Conservation (phyloP, 208 protist species). For the Trichomonas tenax region DNA sequence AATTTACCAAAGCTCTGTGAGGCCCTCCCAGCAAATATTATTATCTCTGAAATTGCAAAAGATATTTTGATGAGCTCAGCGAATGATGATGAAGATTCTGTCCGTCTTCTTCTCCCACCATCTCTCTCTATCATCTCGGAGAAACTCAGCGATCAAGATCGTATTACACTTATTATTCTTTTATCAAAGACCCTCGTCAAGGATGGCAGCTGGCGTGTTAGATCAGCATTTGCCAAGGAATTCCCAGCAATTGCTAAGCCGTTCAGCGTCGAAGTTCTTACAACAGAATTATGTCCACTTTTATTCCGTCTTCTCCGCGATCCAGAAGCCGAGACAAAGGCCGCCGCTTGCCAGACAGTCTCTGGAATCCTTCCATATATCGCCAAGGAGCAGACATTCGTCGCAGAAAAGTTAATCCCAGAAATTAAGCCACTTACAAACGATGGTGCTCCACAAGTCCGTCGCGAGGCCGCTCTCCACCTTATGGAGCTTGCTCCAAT, state of each 20-base stretch:
- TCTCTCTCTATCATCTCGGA: background rate
- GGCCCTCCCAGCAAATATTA: background rate
- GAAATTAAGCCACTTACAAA: background rate
- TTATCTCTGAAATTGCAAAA: background rate
- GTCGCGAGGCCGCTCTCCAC: background rate
- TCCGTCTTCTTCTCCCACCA: background rate
- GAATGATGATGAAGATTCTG: slow-evolving; percentile 21
- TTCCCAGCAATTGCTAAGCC: background rate
- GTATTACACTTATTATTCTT: background rate
- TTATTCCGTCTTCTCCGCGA: background rate
- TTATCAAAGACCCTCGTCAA: background rate
- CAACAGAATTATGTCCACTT: background rate
- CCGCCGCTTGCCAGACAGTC: background rate
- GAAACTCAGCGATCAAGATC: background rate
- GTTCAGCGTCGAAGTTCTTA: background rate
- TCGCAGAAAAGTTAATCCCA: slow-evolving; percentile 6
- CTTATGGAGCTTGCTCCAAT: background rate
- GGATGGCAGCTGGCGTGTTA: background rate
- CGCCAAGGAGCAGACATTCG: background rate
- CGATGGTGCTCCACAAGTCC: slow-evolving; percentile 1
- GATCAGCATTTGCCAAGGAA: background rate
- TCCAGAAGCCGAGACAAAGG: slow-evolving; percentile 9
- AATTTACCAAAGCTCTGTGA: slow-evolving; percentile 14
- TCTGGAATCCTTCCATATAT: background rate
- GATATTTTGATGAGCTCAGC: background rate